Evolutionary conservation across 306 rosid species (phyloP).

Genomic region (Medicago truncatula): MtrunA17r5.0-ANR NC_053046.1:6070001-6070500

Average conservation of each 20-base stretch:
- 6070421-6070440: conserved; percentile 43
- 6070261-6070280: conserved; percentile 91
- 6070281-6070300: conserved; percentile 95
- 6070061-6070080: too few species aligned
- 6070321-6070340: conserved; percentile 64
- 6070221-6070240: conserved; percentile 60
- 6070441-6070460: conserved; percentile 47
- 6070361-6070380: background rate
- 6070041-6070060: too few species aligned
- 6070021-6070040: too few species aligned
- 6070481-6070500: background rate
- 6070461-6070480: conserved; percentile 41
- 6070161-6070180: conserved; percentile 40
- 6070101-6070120: too few species aligned
- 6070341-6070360: conserved; percentile 52
- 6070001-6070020: too few species aligned
- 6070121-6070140: too few species aligned
- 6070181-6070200: conserved; percentile 38
- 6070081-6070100: too few species aligned
- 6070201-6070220: conserved; percentile 78
- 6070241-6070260: conserved; percentile 65
- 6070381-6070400: conserved; percentile 49
- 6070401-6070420: background rate
- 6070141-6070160: conserved; percentile 28
- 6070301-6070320: conserved; percentile 71